Percentiles rank a stretch among this genome's conserved stretches.
Evolutionary conservation across 2,329 filamentous ascomycete genomes (phyloP).

Genomic region (Neofusicoccum ribis): DNA sequence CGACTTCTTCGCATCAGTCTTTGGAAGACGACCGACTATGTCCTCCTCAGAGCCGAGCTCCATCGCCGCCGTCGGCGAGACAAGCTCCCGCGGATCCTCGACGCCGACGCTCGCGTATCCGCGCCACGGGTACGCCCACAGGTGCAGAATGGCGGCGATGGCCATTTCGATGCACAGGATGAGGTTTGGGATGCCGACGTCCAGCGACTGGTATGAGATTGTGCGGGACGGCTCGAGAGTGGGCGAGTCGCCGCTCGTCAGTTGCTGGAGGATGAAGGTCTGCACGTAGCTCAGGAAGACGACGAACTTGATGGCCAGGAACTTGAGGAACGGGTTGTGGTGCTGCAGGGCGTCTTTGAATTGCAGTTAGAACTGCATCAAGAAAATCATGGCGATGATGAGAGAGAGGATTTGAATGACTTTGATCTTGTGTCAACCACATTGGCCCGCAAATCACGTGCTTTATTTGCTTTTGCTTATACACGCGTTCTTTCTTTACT

Average conservation of each 20-base stretch:
- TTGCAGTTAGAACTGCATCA: conserved; percentile 80
- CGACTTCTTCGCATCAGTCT: neutral
- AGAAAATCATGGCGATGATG: conserved; percentile 76
- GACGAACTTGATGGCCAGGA: conserved; percentile 81
- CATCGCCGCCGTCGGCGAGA: neutral
- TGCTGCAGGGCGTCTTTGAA: conserved; percentile 63
- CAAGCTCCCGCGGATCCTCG: neutral
- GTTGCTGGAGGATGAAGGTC: conserved; percentile 47
- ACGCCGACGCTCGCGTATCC: conserved; percentile 53
- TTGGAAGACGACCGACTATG: neutral
- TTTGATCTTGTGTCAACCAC: conserved; percentile 76
- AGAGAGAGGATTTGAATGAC: conserved; percentile 68
- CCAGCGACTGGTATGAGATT: conserved; percentile 46
- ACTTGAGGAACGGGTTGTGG: conserved; percentile 71
- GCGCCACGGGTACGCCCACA: conserved; percentile 75
- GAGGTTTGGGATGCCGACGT: conserved; percentile 72
- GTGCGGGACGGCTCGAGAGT: neutral
- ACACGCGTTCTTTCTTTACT: too few species aligned
- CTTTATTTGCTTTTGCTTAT: too few species aligned
- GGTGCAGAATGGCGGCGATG: conserved; percentile 69
- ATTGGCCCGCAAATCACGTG: too few species aligned
- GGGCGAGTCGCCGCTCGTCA: neutral
- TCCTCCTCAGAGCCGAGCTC: neutral
- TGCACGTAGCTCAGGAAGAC: conserved; percentile 89
- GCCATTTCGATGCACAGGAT: conserved; percentile 80